Evolutionary conservation across 345 rosid species (phyloP), one percentile per base, ranked within the genome.

Genomic region (Rhodomyrtus tomentosa): DNA sequence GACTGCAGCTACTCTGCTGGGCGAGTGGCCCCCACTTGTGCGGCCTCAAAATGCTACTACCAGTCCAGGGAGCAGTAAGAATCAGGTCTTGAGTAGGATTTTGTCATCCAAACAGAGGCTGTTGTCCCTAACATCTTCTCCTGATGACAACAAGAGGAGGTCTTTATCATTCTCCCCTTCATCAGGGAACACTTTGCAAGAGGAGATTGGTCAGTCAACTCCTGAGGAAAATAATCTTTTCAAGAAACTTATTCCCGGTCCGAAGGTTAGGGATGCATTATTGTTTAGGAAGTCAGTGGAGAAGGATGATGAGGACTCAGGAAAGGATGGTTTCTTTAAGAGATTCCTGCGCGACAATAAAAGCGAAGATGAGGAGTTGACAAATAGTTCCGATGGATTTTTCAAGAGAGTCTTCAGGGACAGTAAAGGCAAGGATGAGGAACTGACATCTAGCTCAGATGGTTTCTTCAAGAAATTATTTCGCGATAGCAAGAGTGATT

Each of bases 271-370:
- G 86, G 99, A 97, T 91, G 99, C 98, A 24, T 88, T 97, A 82
- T 87, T 95, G 89, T 98, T 96, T 87, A 96, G 99, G 91, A 98
- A 96, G 94, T 96, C 98, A 10, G 91, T 89, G 80, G 99, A 95
- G 48, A 96, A 95, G 91, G 98, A 96, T 82, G 99, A 93, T 40
- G 98, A 95, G 74, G 98, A 95, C 83, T 89, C 86, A 83, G 99
- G 95, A 83, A 98, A 92, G 91, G 99, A 98, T 82, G 99, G 99
- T 12, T 98, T 98, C 90, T 96, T 98, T 84, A 96, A 90, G 95
- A 95, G 96, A 95, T 91, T 98, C 49, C 86, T 96, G 91, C 93
- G 96, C 88, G 98, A 97, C 82, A 93, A 84, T 88, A 93, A 84
- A 90, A 90, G 92, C 83, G 99, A 95, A 82, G 94, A 92, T 83